Conservation (phyloP, 169 alveolate species). For the Toxoplasma gondii region DNA sequence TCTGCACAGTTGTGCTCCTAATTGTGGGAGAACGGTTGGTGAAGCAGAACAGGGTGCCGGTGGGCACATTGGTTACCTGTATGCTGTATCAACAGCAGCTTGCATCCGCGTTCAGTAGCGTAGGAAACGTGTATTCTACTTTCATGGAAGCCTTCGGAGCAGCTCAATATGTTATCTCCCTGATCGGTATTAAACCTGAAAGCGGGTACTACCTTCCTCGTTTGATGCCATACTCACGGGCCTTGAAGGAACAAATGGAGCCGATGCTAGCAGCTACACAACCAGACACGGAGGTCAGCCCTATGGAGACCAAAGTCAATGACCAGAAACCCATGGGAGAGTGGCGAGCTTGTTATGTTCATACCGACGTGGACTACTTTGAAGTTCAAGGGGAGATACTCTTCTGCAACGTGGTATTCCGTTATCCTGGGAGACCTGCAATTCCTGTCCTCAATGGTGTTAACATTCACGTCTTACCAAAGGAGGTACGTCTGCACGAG, state of each 20-base stretch:
- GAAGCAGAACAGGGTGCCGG: not conserved
- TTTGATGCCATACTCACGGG: not conserved
- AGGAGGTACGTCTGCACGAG: not conserved
- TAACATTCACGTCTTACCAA: not conserved
- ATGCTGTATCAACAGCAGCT: conserved; percentile 11
- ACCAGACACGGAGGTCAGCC: not conserved
- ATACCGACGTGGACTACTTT: not conserved
- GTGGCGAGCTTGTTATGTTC: not conserved
- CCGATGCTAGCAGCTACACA: not conserved
- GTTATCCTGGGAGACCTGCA: not conserved
- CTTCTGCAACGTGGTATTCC: not conserved
- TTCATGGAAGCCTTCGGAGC: not conserved
- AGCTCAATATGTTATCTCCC: not conserved
- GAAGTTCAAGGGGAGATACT: not conserved
- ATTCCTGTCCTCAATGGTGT: not conserved
- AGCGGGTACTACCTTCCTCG: not conserved
- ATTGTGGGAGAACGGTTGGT: not conserved
- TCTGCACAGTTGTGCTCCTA: not conserved
- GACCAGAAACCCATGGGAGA: not conserved
- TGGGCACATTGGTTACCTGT: not conserved
- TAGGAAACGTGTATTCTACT: not conserved
- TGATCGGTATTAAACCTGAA: not conserved
- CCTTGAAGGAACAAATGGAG: not conserved
- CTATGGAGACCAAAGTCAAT: not conserved
- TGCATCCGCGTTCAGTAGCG: not conserved